A percentile compares a stretch with the other conserved stretches of the same genome.
phyloP scores from a whole-genome alignment of 257 asterid genomes.

The Lycium barbarum region DNA sequence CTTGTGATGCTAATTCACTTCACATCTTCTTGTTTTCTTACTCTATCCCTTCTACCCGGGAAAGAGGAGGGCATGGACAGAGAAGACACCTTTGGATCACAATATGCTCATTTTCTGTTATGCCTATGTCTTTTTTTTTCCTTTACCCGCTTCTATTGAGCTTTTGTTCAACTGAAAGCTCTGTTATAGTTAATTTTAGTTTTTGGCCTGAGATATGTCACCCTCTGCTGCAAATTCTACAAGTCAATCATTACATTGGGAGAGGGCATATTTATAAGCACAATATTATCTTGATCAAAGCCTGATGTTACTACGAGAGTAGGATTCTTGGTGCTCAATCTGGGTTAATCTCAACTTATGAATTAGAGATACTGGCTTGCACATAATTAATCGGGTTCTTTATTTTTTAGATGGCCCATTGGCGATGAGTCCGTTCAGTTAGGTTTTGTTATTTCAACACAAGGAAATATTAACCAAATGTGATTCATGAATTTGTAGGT shows the following conservation, averaged over 20 bases:
- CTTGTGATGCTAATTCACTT: background rate
- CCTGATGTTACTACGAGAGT: too few relatives aligned
- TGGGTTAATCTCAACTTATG: too few relatives aligned
- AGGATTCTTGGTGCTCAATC: too few relatives aligned
- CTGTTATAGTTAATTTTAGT: too few relatives aligned
- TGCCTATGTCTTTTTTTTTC: background rate
- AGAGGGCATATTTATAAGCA: constrained; percentile 48
- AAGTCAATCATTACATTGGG: constrained; percentile 36
- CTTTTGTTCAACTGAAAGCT: background rate
- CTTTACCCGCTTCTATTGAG: background rate
- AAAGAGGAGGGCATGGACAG: background rate
- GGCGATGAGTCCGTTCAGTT: too few relatives aligned
- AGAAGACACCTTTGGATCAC: background rate
- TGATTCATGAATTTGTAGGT: too few relatives aligned
- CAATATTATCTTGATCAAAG: constrained; percentile 25
- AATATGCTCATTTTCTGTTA: background rate
- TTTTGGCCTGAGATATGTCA: background rate
- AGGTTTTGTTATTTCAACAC: too few relatives aligned
- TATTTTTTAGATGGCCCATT: too few relatives aligned
- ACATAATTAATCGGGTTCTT: too few relatives aligned
- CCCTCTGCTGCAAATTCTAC: background rate
- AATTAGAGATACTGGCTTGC: too few relatives aligned
- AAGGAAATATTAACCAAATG: too few relatives aligned
- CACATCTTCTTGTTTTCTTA: background rate
- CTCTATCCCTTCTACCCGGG: background rate